Percentiles rank a stretch among this genome's conserved stretches.
These are phyloP conservation scores for Cercophora scortea DNA, from an alignment of 495 filamentous ascomycete species.

Conservation along the genomic window DNA sequence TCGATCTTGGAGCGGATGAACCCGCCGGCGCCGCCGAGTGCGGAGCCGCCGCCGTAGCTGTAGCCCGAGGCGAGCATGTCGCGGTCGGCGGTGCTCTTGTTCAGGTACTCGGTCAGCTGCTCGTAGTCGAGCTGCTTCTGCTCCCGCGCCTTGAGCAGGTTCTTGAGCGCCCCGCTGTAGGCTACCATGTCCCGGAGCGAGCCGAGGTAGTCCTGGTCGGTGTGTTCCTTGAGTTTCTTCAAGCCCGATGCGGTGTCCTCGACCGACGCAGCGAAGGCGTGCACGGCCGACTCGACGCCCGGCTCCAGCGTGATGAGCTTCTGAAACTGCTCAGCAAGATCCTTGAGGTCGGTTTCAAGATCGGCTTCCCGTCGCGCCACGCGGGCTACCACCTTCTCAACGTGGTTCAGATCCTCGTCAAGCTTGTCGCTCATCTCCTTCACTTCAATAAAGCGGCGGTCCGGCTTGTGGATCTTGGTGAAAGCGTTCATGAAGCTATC, in stretches of 20 bases:
- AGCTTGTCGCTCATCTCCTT: conserved; percentile 89
- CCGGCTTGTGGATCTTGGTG: conserved; percentile 89
- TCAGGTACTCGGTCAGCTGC: conserved; percentile 89
- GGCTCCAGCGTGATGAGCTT: conserved; percentile 86
- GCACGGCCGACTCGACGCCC: conserved; percentile 70
- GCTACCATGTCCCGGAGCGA: conserved; percentile 88
- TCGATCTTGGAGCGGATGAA: conserved; percentile 94
- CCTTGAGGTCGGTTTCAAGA: conserved; percentile 79
- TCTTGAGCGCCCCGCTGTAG: conserved; percentile 76
- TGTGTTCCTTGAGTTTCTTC: conserved; percentile 74
- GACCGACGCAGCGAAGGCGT: conserved; percentile 76
- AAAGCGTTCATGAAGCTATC: conserved; percentile 98
- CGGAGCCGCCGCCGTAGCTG: conserved; percentile 48
- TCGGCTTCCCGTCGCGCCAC: conserved; percentile 84
- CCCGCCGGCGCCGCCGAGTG: conserved; percentile 61
- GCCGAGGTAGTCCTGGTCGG: conserved; percentile 91
- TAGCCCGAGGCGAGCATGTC: conserved; percentile 69
- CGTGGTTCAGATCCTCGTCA: conserved; percentile 85
- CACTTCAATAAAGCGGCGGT: conserved; percentile 90
- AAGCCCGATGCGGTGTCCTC: conserved; percentile 73
- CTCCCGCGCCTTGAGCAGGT: conserved; percentile 85
- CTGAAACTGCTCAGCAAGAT: conserved; percentile 88
- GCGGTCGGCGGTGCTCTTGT: conserved; percentile 79
- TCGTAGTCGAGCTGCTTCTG: conserved; percentile 98
- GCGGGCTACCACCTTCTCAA: conserved; percentile 86